A percentile compares a stretch with the other conserved stretches of the same genome.
These are phyloP conservation scores for Arthrobotrys entomopaga DNA, from an alignment of 2,329 filamentous ascomycete genomes.

Conservation along the genomic window DNA sequence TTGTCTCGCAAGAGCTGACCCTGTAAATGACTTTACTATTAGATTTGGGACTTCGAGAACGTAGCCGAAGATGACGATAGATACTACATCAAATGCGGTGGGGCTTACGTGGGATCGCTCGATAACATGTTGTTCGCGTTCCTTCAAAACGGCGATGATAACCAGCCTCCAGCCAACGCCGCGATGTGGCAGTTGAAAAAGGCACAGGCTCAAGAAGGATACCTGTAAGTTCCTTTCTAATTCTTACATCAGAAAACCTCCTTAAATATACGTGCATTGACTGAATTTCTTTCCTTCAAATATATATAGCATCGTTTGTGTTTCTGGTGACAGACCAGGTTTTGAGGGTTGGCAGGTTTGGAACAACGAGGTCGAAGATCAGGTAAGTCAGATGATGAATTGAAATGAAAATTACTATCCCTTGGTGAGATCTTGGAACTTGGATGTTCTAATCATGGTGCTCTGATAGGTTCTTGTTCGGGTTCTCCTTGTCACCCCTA, in stretches of 20 bases:
- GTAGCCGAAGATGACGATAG: neutral
- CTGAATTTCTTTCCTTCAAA: no score
- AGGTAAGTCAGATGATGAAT: no score
- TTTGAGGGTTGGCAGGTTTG: no score
- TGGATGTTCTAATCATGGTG: neutral
- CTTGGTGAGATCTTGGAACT: no score
- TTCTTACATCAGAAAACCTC: no score
- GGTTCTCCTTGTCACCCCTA: neutral
- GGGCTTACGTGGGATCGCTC: neutral
- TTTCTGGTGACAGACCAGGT: no score
- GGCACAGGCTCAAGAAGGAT: neutral
- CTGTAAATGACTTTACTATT: no score
- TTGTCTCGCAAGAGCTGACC: no score
- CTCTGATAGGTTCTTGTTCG: neutral
- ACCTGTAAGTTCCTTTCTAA: neutral
- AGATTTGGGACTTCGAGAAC: neutral
- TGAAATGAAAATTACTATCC: no score
- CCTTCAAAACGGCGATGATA: neutral
- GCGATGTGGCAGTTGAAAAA: neutral
- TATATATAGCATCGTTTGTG: no score
- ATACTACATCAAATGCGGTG: neutral
- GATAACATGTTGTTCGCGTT: neutral
- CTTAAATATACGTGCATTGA: no score
- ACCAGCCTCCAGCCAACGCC: neutral
- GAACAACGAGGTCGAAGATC: no score